Conservation (phyloP, 2,329 filamentous ascomycete species). For the Furcasterigmium sp. region DNA sequence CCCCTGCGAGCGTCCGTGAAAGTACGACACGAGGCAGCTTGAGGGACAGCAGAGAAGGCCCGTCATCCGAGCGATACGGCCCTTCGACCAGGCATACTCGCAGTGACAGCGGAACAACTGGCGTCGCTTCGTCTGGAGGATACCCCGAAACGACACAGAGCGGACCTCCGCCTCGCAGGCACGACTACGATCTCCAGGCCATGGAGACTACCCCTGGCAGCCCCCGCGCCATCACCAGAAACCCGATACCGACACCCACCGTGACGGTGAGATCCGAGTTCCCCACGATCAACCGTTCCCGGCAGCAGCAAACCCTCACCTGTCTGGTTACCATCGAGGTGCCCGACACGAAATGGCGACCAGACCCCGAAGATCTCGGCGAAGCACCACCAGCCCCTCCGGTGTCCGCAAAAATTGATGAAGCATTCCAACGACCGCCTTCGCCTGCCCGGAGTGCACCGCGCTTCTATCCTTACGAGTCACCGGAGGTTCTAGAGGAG, state of each 20-base stretch:
- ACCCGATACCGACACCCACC: slow-evolving; percentile 82
- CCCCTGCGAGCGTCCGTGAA: slow-evolving; percentile 27
- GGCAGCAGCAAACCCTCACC: slow-evolving; percentile 90
- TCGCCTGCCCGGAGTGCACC: slow-evolving; percentile 55
- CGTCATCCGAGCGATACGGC: slow-evolving; percentile 37
- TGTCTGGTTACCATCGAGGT: slow-evolving; percentile 94
- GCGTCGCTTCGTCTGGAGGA: slow-evolving; percentile 68
- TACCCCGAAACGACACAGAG: slow-evolving; percentile 73
- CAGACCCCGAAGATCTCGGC: slow-evolving; percentile 76
- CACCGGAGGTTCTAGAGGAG: slow-evolving; percentile 71
- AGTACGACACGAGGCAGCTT: slow-evolving; percentile 31
- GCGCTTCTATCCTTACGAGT: slow-evolving; percentile 66
- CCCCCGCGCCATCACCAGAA: slow-evolving; percentile 66
- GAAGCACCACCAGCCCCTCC: slow-evolving; percentile 37
- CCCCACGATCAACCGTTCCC: slow-evolving; percentile 84
- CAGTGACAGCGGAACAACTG: slow-evolving; percentile 74
- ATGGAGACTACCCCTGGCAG: slow-evolving; percentile 84
- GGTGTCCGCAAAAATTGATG: slow-evolving; percentile 41
- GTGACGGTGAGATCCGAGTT: slow-evolving; percentile 98
- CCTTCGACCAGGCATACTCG: slow-evolving; percentile 55
- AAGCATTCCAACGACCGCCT: slow-evolving; percentile 48
- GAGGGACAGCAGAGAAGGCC: slow-evolving; percentile 45
- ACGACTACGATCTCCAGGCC: slow-evolving; percentile 93
- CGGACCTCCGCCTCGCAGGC: slow-evolving; percentile 62
- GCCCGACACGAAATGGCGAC: slow-evolving; percentile 83